Percentiles rank a stretch among this genome's conserved stretches.
Evolutionary conservation across 2,329 filamentous ascomycete species (phyloP).

Genomic region (Trichoderma arundinaceum): DNA sequence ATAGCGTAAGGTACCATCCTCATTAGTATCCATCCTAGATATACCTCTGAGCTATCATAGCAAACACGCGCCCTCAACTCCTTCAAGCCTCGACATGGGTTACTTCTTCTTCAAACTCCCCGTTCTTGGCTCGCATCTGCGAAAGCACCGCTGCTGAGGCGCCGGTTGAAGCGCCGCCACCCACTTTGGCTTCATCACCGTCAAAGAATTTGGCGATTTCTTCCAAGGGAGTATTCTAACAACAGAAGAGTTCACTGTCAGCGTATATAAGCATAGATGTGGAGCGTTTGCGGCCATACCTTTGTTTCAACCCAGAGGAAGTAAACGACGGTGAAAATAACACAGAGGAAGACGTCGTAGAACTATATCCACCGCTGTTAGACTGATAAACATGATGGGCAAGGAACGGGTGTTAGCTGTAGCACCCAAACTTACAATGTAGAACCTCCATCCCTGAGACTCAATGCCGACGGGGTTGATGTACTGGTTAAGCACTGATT

Average conservation of each 20-base stretch:
- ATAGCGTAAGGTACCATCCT: too few relatives aligned
- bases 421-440: slow-evolving; percentile 13
- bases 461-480: slow-evolving; percentile 25
- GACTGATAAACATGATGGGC: background rate
- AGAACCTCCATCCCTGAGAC: slow-evolving; percentile 27
- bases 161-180: slow-evolving; percentile 9
- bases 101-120: background rate
- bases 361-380: background rate
- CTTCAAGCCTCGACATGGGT: slow-evolving; percentile 14
- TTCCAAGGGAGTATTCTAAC: slow-evolving; percentile 23
- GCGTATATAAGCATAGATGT: background rate
- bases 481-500: slow-evolving; percentile 24
- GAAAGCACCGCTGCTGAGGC: slow-evolving; percentile 15
- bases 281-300: background rate
- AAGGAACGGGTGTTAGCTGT: too few relatives aligned
- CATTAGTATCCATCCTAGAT: too few relatives aligned
- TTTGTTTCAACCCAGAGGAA: slow-evolving; percentile 24
- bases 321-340: slow-evolving; percentile 18
- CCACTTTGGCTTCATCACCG: slow-evolving; percentile 24
- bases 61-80: background rate
- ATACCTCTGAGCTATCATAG: too few relatives aligned
- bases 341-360: slow-evolving; percentile 22
- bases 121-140: slow-evolving; percentile 15
- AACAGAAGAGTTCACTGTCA: background rate
- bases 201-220: slow-evolving; percentile 29